phyloP scores from a whole-genome alignment of 371 early-diverging fungal genomes.

The Mucor sp. region DNA sequence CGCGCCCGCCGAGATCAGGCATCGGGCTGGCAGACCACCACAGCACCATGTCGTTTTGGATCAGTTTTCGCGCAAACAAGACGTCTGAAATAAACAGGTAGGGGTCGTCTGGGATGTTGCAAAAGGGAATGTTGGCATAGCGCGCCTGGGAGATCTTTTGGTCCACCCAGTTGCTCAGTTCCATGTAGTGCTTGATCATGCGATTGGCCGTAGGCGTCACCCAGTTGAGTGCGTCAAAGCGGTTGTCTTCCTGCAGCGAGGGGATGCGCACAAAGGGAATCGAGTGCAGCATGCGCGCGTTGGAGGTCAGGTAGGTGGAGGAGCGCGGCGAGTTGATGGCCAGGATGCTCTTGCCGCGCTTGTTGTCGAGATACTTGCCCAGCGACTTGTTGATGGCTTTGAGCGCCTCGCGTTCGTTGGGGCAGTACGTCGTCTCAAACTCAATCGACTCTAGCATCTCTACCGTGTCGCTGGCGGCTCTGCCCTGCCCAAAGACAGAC shows the following conservation, averaged over 20 bases:
- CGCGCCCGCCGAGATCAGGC: slow-evolving; percentile 92
- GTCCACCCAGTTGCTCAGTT: slow-evolving; percentile 70
- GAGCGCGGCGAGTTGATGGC: slow-evolving; percentile 64
- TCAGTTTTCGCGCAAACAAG: slow-evolving; percentile 77
- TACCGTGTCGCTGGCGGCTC: slow-evolving; percentile 46
- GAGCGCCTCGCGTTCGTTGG: slow-evolving; percentile 62
- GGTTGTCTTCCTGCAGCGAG: slow-evolving; percentile 56
- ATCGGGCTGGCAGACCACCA: slow-evolving; percentile 87
- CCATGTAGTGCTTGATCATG: slow-evolving; percentile 75
- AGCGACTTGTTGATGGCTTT: slow-evolving; percentile 52
- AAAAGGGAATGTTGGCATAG: slow-evolving; percentile 87
- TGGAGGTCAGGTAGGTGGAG: slow-evolving; percentile 49
- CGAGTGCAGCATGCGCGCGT: slow-evolving; percentile 57
- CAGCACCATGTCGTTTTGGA: slow-evolving; percentile 74
- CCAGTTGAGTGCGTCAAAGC: slow-evolving; percentile 87
- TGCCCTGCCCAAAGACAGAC: slow-evolving; percentile 15
- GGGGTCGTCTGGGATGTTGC: slow-evolving; percentile 87
- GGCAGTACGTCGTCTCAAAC: slow-evolving; percentile 47
- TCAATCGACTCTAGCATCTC: slow-evolving; percentile 52
- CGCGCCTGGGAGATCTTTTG: slow-evolving; percentile 78
- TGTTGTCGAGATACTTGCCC: slow-evolving; percentile 58
- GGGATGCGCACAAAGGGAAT: slow-evolving; percentile 74
- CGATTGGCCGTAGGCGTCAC: slow-evolving; percentile 67
- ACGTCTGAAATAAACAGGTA: slow-evolving; percentile 82
- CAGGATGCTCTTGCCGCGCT: slow-evolving; percentile 72